phyloP scores from a whole-genome alignment of 306 rosid species.

The Quercus gilva region DNA sequence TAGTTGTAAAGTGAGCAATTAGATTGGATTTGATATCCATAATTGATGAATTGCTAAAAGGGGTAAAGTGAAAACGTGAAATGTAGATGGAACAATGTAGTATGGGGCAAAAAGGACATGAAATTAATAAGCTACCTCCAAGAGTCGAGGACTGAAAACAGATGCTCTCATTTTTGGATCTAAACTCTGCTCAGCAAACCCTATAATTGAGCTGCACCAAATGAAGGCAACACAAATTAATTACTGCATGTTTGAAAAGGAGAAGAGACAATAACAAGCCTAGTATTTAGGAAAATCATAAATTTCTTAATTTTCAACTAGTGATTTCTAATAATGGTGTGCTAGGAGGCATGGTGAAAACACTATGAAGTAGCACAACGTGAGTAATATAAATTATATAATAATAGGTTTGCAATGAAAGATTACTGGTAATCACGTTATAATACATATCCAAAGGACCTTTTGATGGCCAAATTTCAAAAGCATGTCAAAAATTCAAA shows the following conservation, averaged over 20 bases:
- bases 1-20: neutral
- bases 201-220: constrained; percentile 79
- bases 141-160: constrained; percentile 93
- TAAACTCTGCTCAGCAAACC: constrained; percentile 80
- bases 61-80: neutral
- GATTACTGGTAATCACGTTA: neutral
- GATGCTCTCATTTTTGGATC: constrained; percentile 69
- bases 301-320: neutral
- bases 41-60: constrained; percentile 2
- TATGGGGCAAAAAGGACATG: constrained; percentile 20
- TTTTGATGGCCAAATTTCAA: neutral
- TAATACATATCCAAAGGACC: neutral
- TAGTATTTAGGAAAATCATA: constrained; percentile 5
- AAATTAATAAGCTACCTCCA: constrained; percentile 68
- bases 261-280: constrained; percentile 2
- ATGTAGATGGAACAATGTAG: constrained; percentile 7
- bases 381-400: neutral
- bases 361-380: neutral
- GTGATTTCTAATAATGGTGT: neutral
- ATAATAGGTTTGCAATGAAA: neutral
- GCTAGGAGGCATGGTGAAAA: neutral
- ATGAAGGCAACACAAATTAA: constrained; percentile 19
- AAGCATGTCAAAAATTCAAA: neutral
- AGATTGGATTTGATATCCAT: neutral
- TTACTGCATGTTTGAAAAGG: constrained; percentile 9